Percentiles rank a stretch among this genome's conserved stretches.
phyloP scores from a whole-genome alignment of 1,284 basidiomycete species.

The Wolfiporia cocos region DNA sequence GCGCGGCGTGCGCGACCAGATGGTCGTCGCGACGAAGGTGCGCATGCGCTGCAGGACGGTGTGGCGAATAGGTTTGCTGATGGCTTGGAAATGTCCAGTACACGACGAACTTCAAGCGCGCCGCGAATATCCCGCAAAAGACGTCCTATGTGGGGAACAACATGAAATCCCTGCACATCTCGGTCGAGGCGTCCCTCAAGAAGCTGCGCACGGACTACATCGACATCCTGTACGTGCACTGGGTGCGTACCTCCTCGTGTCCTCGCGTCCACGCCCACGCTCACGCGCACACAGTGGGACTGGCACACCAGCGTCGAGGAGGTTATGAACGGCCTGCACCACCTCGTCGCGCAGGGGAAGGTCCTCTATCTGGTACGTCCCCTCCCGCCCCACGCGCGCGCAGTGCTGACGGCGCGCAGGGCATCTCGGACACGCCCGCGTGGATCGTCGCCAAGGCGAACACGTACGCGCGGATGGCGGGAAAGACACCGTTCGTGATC shows the following conservation, averaged over 20 bases:
- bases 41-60: background rate
- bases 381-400: background rate
- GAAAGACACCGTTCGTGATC: constrained; percentile 40
- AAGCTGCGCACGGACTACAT: constrained; percentile 53
- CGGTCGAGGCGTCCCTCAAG: constrained; percentile 41
- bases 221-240: constrained; percentile 49
- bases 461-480: constrained; percentile 40
- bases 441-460: constrained; percentile 48
- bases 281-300: constrained; percentile 29
- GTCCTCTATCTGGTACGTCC: constrained; percentile 37
- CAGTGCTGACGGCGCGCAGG: constrained; percentile 12
- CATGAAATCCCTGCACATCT: constrained; percentile 37
- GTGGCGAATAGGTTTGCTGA: background rate
- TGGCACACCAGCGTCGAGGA: constrained; percentile 39
- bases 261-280: background rate
- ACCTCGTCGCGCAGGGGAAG: constrained; percentile 35
- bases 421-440: constrained; percentile 39
- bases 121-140: constrained; percentile 26
- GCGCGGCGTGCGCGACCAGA: constrained; percentile 32
- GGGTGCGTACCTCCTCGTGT: constrained; percentile 16
- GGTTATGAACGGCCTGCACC: constrained; percentile 44
- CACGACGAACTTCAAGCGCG: constrained; percentile 13
- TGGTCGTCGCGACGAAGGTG: constrained; percentile 36
- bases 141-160: constrained; percentile 43
- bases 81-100: constrained; percentile 3